Conservation (phyloP, 73 alveolate species). For the Paramecium sonneborni region DNA sequence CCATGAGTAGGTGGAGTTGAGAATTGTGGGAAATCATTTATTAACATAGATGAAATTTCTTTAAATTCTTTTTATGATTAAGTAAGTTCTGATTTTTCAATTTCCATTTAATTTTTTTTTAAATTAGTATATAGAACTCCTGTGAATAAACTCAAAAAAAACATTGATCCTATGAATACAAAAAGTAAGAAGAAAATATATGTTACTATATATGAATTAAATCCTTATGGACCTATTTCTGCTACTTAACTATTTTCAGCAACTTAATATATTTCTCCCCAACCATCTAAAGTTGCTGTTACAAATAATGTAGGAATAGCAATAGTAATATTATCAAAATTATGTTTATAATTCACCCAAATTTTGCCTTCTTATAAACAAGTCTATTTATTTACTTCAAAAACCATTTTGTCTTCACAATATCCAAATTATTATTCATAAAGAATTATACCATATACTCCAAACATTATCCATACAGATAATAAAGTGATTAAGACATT, state of each 20-base stretch:
- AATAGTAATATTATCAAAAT: slow-evolving; percentile 30
- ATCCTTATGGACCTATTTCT: background rate
- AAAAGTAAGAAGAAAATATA: slow-evolving; percentile 13
- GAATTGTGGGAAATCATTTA: background rate
- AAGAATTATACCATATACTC: background rate
- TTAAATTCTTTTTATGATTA: slow-evolving; percentile 25
- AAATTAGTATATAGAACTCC: slow-evolving; percentile 5
- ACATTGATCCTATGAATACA: background rate
- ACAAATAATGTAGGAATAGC: slow-evolving; percentile 8
- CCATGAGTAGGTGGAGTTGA: background rate
- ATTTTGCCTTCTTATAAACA: background rate
- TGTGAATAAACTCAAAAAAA: background rate
- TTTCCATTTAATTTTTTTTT: background rate
- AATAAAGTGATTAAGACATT: slow-evolving; percentile 1
- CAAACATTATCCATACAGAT: slow-evolving; percentile 37
- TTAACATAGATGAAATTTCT: background rate
- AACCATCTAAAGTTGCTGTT: background rate
- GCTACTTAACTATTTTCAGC: background rate
- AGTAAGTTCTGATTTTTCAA: background rate
- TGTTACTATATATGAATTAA: background rate
- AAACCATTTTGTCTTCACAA: slow-evolving; percentile 11
- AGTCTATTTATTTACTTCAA: background rate
- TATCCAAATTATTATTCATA: slow-evolving; percentile 32
- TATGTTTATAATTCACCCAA: slow-evolving; percentile 23
- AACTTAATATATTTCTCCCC: slow-evolving; percentile 35